Percentiles rank a stretch among this genome's conserved stretches.
These are phyloP conservation scores for Coniochaeta sp. DNA, from an alignment of 2,329 filamentous ascomycete species.

Conservation along the genomic window DNA sequence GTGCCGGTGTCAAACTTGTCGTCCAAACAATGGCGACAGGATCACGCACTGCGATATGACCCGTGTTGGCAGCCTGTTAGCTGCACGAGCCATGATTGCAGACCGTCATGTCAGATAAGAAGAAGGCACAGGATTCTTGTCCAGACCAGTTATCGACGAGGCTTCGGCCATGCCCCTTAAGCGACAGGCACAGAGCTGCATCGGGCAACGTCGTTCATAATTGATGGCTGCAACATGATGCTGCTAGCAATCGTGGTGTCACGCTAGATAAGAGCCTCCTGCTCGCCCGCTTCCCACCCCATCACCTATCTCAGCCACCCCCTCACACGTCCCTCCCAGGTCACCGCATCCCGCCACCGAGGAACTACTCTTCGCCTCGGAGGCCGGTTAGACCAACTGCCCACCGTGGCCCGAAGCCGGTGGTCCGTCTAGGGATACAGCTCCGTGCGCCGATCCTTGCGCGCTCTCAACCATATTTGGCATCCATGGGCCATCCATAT, in stretches of 20 bases:
- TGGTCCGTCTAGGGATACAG: neutral
- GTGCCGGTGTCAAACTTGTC: neutral
- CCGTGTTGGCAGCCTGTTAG: neutral
- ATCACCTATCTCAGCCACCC: neutral
- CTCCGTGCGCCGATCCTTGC: neutral
- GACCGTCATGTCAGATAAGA: no score
- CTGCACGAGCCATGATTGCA: no score
- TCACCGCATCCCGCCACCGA: neutral
- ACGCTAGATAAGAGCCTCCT: constrained; percentile 2
- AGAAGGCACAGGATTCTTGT: neutral
- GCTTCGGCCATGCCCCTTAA: neutral
- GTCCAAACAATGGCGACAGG: no score
- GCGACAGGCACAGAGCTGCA: neutral
- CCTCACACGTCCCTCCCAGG: no score
- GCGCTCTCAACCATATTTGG: neutral
- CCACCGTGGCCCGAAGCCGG: constrained; percentile 1
- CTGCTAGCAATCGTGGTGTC: neutral
- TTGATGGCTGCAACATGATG: neutral
- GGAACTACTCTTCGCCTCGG: neutral
- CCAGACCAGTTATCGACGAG: neutral
- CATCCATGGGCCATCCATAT: neutral
- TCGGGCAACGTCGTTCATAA: neutral
- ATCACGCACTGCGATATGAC: neutral
- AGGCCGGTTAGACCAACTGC: neutral
- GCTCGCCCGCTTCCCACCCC: neutral